Percentiles rank a stretch among this genome's conserved stretches.
These are phyloP conservation scores for Capsella bursapastoris DNA, from an alignment of 345 rosid genomes.

Conservation along the genomic window DNA sequence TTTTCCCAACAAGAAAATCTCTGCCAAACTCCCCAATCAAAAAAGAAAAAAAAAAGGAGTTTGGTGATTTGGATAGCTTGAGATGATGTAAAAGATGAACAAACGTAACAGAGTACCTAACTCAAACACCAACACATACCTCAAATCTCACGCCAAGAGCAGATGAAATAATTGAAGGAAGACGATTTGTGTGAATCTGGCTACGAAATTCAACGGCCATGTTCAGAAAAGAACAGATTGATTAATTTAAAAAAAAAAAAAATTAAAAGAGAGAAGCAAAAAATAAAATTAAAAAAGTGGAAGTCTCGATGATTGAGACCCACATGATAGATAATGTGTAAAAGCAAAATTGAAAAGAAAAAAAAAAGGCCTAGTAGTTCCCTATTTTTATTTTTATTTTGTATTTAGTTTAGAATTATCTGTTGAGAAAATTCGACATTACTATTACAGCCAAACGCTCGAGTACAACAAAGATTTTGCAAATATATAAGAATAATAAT, in stretches of 20 bases:
- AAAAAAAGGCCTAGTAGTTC: slow-evolving; percentile 25
- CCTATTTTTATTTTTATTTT: neutral
- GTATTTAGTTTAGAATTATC: neutral
- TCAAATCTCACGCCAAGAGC: slow-evolving; percentile 56
- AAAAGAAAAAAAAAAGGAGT: neutral
- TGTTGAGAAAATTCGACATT: slow-evolving; percentile 32
- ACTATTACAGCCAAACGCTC: slow-evolving; percentile 40
- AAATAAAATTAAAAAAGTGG: slow-evolving; percentile 29
- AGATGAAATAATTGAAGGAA: slow-evolving; percentile 43
- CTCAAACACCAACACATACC: slow-evolving; percentile 35
- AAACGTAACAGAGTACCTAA: slow-evolving; percentile 35
- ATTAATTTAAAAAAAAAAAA: neutral
- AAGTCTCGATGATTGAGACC: slow-evolving; percentile 49
- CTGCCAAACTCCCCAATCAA: slow-evolving; percentile 8
- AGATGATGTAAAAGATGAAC: slow-evolving; percentile 45
- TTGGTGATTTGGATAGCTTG: slow-evolving; percentile 43
- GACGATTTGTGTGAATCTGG: slow-evolving; percentile 42
- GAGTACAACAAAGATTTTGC: slow-evolving; percentile 34
- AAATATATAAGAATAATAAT: neutral
- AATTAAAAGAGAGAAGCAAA: neutral
- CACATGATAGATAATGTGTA: slow-evolving; percentile 43
- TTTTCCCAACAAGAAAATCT: slow-evolving; percentile 23
- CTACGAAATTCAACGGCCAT: slow-evolving; percentile 46
- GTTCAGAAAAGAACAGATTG: slow-evolving; percentile 45
- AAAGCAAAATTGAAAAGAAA: neutral